Percentiles rank a stretch among this genome's conserved stretches.
Conservation (phyloP, 2,329 filamentous ascomycete species). For the Nemania sp. region DNA sequence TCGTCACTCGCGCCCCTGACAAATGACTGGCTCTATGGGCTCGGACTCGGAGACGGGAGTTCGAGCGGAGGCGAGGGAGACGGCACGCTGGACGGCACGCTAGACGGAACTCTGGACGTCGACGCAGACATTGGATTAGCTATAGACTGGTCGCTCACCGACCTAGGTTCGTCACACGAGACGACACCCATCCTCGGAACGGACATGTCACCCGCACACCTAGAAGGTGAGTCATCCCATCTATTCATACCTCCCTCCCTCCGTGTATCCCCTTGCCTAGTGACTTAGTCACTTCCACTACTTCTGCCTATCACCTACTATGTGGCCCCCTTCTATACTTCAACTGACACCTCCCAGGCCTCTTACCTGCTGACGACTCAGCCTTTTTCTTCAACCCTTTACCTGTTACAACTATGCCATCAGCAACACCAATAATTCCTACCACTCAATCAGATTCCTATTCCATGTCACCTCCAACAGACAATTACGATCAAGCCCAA, state of each 20-base stretch:
- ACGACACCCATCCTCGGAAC: conserved; percentile 43
- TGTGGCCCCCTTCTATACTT: conserved; percentile 5
- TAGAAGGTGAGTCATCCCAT: conserved; percentile 44
- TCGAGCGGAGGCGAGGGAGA: conserved; percentile 34
- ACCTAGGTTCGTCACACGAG: conserved; percentile 41
- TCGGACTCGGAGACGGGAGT: conserved; percentile 35
- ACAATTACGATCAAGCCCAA: conserved; percentile 41
- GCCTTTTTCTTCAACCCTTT: conserved; percentile 44
- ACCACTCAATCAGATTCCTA: conserved; percentile 32
- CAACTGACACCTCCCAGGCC: conserved; percentile 40
- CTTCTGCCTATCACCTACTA: conserved; percentile 11
- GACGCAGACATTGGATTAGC: conserved; percentile 26
- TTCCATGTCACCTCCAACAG: conserved; percentile 36
- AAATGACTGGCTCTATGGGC: conserved; percentile 46
- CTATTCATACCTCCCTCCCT: not conserved
- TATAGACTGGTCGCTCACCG: conserved; percentile 46
- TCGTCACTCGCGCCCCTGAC: conserved; percentile 39
- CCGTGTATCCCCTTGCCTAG: not conserved
- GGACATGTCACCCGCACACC: conserved; percentile 41
- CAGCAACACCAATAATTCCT: conserved; percentile 32
- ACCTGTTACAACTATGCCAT: conserved; percentile 34
- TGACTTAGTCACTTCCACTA: conserved; percentile 7
- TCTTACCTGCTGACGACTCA: conserved; percentile 43
- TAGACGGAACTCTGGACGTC: too few relatives aligned
- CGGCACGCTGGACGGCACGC: conserved; percentile 23